Conservation (phyloP, 164 flowering plant genomes). For the Berberis vulgaris region DNA sequence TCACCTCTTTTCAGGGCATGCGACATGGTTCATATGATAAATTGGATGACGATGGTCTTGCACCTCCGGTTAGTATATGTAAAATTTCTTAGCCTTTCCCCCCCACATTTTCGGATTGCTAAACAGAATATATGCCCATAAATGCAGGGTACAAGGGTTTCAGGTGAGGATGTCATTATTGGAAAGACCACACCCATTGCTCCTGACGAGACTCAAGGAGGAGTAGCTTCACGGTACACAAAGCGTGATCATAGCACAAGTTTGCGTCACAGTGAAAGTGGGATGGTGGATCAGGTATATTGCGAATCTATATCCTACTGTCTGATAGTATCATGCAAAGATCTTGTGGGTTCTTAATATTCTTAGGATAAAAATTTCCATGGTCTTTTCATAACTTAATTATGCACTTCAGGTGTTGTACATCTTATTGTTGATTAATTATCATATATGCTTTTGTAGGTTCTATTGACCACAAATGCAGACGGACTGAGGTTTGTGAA, state of each 20-base stretch:
- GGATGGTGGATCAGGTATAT: conserved; percentile 87
- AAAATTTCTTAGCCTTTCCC: neutral
- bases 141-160: conserved; percentile 79
- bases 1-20: conserved; percentile 65
- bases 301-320: neutral
- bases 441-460: conserved; percentile 31
- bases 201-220: conserved; percentile 88
- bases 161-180: conserved; percentile 97
- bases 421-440: neutral
- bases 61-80: conserved; percentile 70
- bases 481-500: conserved; percentile 95
- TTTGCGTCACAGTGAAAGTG: conserved; percentile 93
- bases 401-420: neutral
- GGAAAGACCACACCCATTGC: conserved; percentile 93
- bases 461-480: conserved; percentile 88
- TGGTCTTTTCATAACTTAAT: too few species aligned
- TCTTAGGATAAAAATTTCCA: too few species aligned
- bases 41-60: conserved; percentile 98
- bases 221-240: conserved; percentile 72
- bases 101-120: neutral
- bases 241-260: conserved; percentile 93
- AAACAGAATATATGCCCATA: neutral
- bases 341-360: too few species aligned
- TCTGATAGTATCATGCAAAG: neutral
- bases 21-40: conserved; percentile 97